Base-by-base conservation (phyloP, 495 filamentous ascomycete genomes). In the Tetracladium setigerum region DNA sequence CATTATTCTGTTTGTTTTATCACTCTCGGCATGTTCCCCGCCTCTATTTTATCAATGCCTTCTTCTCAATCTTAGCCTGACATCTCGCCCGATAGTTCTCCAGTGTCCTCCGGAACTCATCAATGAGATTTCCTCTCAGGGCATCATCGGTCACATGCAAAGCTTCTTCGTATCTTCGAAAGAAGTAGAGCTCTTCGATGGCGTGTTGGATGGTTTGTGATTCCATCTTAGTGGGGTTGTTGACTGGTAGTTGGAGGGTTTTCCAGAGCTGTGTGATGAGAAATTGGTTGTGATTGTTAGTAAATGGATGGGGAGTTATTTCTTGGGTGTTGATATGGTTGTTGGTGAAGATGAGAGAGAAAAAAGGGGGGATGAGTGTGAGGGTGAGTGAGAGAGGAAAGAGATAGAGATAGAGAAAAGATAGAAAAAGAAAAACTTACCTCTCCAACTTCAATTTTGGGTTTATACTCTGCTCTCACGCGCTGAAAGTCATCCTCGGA, bases 181-280 rank as follows among this genome's bases (percentile, higher is more conserved):
- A 72, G 56, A 76, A 78, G 33, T 77, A 79, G 9, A 79, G 58
- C 51, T 79, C 74, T 51, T 79, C 76, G 2, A 72, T 73, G 0
- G 74, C 71, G 54, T 79, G 73, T 10, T 76, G 44, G 14, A 79
- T 53, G 5, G 64, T 62, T 46, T 77, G 72, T 27, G 43, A 47
- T 33, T 59, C 52, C 6, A 33, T 52, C 35, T 61, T 63, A 1
- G 50, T 37, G 1, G 62, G 62, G 2, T 67, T 62, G 12, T 67
- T 63, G 6, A 71, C 46, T 10, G 72, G 68, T 13, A 73, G 45
- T n/a, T 54, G 45, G 40, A 74, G 58, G 0, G 61, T 61, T 32
- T 66, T 62, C 56, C 58, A 63, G 24, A 75, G 62, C 71, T 76
- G 38, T 3, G n/a, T n/a, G n/a, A n/a, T n/a, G n/a, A n/a, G n/a